phyloP scores from a whole-genome alignment of 164 flowering plant species.

The Piper longum region DNA sequence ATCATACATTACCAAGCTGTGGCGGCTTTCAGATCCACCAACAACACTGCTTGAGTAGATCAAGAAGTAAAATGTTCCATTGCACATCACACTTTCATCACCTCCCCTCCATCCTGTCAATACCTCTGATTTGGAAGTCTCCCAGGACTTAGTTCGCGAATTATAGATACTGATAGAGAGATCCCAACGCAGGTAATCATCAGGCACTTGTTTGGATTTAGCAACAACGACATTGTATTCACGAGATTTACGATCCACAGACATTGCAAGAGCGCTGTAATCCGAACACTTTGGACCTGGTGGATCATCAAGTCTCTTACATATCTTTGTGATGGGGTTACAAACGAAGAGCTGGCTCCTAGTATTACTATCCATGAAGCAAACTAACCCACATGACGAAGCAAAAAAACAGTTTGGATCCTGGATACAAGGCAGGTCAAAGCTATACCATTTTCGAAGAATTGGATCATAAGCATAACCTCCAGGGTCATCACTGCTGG shows the following conservation, averaged over 20 bases:
- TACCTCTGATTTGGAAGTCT: slow-evolving; percentile 44
- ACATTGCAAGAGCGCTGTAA: slow-evolving; percentile 66
- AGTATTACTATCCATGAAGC: slow-evolving; percentile 68
- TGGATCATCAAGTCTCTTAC: slow-evolving; percentile 41
- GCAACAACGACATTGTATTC: slow-evolving; percentile 46
- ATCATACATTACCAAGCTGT: slow-evolving; percentile 49
- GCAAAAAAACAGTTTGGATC: slow-evolving; percentile 56
- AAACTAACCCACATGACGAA: slow-evolving; percentile 73
- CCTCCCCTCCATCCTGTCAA: slow-evolving; percentile 92
- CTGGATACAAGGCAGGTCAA: slow-evolving; percentile 65
- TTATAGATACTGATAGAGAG: slow-evolving; percentile 59
- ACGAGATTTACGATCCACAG: slow-evolving; percentile 33
- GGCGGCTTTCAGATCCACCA: slow-evolving; percentile 42
- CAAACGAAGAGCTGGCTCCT: slow-evolving; percentile 51
- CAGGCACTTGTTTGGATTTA: slow-evolving; percentile 78
- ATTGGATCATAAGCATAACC: slow-evolving; percentile 85
- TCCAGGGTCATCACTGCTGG: slow-evolving; percentile 52
- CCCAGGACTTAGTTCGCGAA: slow-evolving; percentile 57
- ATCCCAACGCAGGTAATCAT: slow-evolving; percentile 69
- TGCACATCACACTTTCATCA: slow-evolving; percentile 76
- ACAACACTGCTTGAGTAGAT: slow-evolving; percentile 62
- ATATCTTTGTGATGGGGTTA: slow-evolving; percentile 60
- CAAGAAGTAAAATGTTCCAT: slow-evolving; percentile 58
- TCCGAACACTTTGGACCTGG: slow-evolving; percentile 53
- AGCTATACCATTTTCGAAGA: slow-evolving; percentile 63